These are phyloP conservation scores for Ustulina deusta DNA, from an alignment of 2,329 filamentous ascomycete genomes.

Conservation along the genomic window DNA sequence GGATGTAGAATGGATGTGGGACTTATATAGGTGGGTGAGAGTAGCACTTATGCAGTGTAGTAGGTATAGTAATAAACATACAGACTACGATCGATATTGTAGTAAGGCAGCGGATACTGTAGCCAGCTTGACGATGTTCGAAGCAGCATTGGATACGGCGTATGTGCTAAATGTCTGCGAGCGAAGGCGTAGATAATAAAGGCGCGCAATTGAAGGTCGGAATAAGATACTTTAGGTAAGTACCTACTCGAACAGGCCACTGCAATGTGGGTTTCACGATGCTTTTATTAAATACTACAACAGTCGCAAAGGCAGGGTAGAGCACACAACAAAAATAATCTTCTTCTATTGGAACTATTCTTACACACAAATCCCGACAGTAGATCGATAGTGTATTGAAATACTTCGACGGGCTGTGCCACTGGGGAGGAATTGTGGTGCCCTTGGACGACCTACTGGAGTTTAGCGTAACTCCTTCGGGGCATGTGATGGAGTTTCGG, in stretches of 20 bases:
- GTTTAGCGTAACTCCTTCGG: slow-evolving; percentile 27
- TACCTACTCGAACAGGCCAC: neutral
- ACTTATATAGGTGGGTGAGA: neutral
- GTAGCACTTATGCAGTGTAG: neutral
- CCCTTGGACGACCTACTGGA: slow-evolving; percentile 9
- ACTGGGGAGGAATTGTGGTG: neutral
- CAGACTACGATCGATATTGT: neutral
- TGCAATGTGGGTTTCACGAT: too few relatives aligned
- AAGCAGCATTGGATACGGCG: neutral
- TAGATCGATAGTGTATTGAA: neutral
- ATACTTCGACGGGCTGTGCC: slow-evolving; percentile 25
- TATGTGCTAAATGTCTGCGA: neutral
- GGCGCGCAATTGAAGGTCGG: neutral
- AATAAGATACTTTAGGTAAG: too few relatives aligned
- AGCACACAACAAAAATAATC: neutral
- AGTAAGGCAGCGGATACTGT: neutral
- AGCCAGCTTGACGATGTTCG: neutral
- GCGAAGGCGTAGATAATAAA: too few relatives aligned
- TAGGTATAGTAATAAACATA: slow-evolving; percentile 1
- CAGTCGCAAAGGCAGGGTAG: neutral
- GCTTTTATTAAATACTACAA: too few relatives aligned
- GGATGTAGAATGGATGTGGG: neutral
- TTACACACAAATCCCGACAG: slow-evolving; percentile 5
- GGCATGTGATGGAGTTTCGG: neutral
- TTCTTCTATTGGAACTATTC: slow-evolving; percentile 5